A percentile compares a stretch with the other conserved stretches of the same genome.
These are phyloP conservation scores for Prunus persica DNA, from an alignment of 306 rosid species.

Conservation along the genomic window DNA sequence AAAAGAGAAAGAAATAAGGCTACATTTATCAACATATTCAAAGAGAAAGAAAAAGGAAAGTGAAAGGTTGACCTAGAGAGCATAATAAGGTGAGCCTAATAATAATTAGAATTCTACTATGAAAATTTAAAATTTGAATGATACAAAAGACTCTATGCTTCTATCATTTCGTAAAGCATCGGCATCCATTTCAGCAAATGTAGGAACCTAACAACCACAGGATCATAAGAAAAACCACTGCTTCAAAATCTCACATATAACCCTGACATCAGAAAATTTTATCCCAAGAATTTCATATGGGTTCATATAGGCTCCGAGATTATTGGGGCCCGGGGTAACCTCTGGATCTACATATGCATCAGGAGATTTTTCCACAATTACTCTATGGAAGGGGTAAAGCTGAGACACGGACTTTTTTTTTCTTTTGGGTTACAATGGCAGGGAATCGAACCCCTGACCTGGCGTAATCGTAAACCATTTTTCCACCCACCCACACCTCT, in stretches of 20 bases:
- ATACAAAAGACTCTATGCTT: not conserved
- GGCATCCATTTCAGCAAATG: not conserved
- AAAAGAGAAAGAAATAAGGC: not conserved
- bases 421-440: too few species aligned
- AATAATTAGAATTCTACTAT: not conserved
- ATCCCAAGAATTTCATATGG: not conserved
- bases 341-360: not conserved
- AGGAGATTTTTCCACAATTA: not conserved
- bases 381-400: not conserved
- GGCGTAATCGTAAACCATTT: too few species aligned
- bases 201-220: not conserved
- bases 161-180: not conserved
- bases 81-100: not conserved
- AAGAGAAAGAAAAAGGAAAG: not conserved
- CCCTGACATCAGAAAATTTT: not conserved
- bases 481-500: too few species aligned
- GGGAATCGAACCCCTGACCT: too few species aligned
- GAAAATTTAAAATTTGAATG: not conserved
- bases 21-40: not conserved
- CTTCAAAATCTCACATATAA: not conserved
- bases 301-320: conserved; percentile 1
- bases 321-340: not conserved
- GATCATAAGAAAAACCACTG: not conserved
- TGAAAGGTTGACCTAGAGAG: not conserved
- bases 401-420: not conserved